These are phyloP conservation scores for Diaporthe destruens DNA, from an alignment of 2,329 filamentous ascomycete species.

Conservation along the genomic window DNA sequence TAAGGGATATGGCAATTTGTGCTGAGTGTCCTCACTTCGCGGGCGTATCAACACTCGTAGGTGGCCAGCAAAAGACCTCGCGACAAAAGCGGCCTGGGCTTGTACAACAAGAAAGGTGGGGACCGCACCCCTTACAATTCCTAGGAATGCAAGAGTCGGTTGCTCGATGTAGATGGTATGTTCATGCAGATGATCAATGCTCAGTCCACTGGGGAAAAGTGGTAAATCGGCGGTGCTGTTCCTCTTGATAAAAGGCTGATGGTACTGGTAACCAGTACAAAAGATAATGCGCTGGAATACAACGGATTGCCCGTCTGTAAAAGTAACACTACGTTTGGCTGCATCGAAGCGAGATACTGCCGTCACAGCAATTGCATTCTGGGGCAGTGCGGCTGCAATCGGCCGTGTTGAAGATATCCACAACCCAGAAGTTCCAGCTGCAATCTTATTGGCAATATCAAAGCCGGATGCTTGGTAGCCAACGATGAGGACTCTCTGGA, in stretches of 20 bases:
- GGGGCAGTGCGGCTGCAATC: not conserved
- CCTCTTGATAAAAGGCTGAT: conserved; percentile 17
- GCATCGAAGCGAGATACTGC: not conserved
- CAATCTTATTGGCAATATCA: conserved; percentile 19
- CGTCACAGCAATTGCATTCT: not conserved
- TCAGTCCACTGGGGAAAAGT: conserved; percentile 13
- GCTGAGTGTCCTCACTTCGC: not conserved
- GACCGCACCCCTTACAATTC: conserved; percentile 8
- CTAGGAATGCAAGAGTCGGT: conserved; percentile 14
- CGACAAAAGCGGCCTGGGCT: conserved; percentile 28
- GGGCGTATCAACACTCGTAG: not conserved
- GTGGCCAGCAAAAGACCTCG: not conserved
- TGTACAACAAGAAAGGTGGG: conserved; percentile 28
- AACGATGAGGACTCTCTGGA: conserved; percentile 1
- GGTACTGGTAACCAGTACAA: conserved; percentile 29
- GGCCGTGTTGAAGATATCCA: conserved; percentile 21
- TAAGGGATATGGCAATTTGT: conserved; percentile 1
- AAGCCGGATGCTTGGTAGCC: conserved; percentile 29
- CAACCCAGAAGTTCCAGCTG: not conserved
- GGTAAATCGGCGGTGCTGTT: not conserved
- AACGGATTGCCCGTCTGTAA: not conserved
- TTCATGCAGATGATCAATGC: not conserved
- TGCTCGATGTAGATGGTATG: not conserved
- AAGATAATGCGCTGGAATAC: conserved; percentile 14
- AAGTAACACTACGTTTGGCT: not conserved